A percentile compares a stretch with the other conserved stretches of the same genome.
Conservation (phyloP, 1,139 yeast species). For the Geotrichum europaeum region DNA sequence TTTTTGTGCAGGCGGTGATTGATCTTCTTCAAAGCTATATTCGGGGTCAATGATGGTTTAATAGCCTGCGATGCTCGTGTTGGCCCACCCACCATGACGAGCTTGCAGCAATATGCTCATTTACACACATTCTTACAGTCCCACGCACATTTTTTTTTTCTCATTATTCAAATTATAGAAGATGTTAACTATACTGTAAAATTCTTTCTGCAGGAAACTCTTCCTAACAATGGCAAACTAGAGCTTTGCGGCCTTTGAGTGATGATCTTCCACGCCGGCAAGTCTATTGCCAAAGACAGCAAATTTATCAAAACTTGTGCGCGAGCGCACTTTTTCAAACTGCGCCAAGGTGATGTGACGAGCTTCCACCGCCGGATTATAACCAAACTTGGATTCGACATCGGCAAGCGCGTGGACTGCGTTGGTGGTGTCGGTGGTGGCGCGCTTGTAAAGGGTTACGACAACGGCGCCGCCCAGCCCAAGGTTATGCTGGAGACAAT, state of each 20-base stretch:
- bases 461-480: conserved; percentile 31
- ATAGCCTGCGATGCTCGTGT: neutral
- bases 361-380: conserved; percentile 31
- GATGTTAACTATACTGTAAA: neutral
- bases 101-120: no score
- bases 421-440: conserved; percentile 24
- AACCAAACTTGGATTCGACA: conserved; percentile 25
- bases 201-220: no score
- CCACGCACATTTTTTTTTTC: no score
- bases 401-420: conserved; percentile 6
- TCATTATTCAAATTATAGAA: neutral
- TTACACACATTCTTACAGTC: no score
- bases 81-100: no score
- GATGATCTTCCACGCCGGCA: conserved; percentile 1
- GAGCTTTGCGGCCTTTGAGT: neutral
- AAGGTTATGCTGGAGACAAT: conserved; percentile 30
- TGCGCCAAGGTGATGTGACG: conserved; percentile 23
- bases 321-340: conserved; percentile 12
- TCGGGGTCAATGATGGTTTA: neutral
- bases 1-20: conserved; percentile 5
- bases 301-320: conserved; percentile 6
- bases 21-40: neutral
- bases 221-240: neutral
- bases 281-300: conserved; percentile 16
- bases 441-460: conserved; percentile 26